phyloP scores from a whole-genome alignment of 2,329 filamentous ascomycete species.

The Diaporthe nobilis region DNA sequence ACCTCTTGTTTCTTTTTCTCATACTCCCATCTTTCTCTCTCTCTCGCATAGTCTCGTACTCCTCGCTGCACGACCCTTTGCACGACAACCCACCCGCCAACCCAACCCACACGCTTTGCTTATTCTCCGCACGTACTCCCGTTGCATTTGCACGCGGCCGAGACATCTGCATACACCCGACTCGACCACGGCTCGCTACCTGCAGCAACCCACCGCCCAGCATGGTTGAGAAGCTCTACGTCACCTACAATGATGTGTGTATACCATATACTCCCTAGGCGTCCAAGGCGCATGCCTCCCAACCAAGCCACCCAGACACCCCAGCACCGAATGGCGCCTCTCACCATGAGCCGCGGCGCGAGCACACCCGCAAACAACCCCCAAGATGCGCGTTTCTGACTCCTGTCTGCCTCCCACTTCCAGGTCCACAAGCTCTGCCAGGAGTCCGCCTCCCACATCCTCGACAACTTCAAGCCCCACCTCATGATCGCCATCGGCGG shows the following conservation, averaged over 20 bases:
- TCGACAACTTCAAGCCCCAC: conserved; percentile 89
- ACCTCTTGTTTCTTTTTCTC: neutral
- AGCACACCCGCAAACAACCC: neutral
- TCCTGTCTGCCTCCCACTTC: conserved; percentile 33
- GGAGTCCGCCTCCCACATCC: conserved; percentile 83
- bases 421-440: conserved; percentile 99
- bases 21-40: neutral
- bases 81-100: neutral
- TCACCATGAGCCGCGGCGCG: no score
- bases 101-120: conserved; percentile 20
- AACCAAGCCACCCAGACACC: neutral
- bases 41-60: neutral
- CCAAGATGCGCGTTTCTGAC: conserved; percentile 12
- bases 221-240: conserved; percentile 89
- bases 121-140: conserved; percentile 5
- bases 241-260: conserved; percentile 92
- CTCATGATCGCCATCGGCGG: conserved; percentile 99
- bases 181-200: conserved; percentile 4
- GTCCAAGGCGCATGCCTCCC: neutral
- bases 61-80: neutral
- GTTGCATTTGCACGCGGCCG: conserved; percentile 35
- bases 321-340: neutral
- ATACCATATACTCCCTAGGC: neutral
- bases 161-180: conserved; percentile 34
- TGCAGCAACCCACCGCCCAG: conserved; percentile 53